These are phyloP conservation scores for Scedosporium apiospermum DNA, from an alignment of 2,329 filamentous ascomycete species.

Conservation along the genomic window DNA sequence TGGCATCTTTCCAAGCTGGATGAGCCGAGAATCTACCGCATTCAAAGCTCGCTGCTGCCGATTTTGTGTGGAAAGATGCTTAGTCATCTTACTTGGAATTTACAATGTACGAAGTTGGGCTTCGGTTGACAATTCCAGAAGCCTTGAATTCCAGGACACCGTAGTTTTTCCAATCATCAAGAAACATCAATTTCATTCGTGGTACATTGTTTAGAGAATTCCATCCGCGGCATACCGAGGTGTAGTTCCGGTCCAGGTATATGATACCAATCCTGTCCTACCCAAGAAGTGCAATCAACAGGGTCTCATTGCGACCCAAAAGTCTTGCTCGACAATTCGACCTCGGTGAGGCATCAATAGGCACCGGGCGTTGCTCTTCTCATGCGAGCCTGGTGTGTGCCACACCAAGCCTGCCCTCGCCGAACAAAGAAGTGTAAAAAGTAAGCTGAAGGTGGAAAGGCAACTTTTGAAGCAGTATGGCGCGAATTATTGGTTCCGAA, in stretches of 20 bases:
- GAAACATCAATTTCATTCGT: no score
- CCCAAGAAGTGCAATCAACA: background rate
- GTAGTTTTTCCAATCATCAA: no score
- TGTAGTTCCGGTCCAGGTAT: background rate
- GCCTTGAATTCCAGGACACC: no score
- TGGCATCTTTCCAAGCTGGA: background rate
- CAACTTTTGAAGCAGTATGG: background rate
- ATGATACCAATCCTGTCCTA: background rate
- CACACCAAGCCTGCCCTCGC: background rate
- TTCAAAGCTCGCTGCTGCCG: no score
- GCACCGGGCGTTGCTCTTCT: background rate
- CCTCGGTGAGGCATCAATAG: background rate
- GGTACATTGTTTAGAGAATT: no score
- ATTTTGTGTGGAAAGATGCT: no score
- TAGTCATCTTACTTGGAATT: no score
- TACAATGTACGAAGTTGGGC: no score
- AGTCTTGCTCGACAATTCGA: background rate
- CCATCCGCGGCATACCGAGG: no score
- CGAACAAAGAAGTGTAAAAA: background rate
- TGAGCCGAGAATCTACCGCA: background rate
- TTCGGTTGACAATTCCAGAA: no score
- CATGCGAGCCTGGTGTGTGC: background rate
- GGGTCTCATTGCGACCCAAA: background rate
- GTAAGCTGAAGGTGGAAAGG: background rate
- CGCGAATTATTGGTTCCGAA: background rate